Evolutionary conservation across 495 filamentous ascomycete species (phyloP), one percentile per base, ranked within the genome.

Genomic region (Amniculicola lignicola): DNA sequence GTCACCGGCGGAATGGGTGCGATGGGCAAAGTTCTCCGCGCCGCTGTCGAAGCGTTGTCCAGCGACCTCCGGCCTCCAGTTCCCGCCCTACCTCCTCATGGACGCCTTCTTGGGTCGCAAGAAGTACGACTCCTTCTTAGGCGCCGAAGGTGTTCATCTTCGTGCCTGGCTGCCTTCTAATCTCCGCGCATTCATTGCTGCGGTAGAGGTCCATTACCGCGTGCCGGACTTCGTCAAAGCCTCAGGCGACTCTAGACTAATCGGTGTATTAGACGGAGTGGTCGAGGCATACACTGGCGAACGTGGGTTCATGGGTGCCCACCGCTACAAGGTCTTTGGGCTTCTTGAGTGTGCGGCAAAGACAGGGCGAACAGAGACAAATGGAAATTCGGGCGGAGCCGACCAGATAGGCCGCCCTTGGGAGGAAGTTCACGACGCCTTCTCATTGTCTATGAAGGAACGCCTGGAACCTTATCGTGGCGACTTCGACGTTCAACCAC

Each of bases 371-470:
- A 74, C 74, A 11, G 76, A 78, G 57, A 78, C 75, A 7, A 79
- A 78, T 39, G 75, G 76, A 3, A 51, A 69, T 19, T 73, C 74
- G n/a, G 76, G 75, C 3, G 69, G 65, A 21, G 49, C 54, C 6
- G 75, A 77, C 50, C 54, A 55, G 0, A 61, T 66, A 22, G 69
- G 59, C 12, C 65, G 71, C 14, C 71, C 76, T 0, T 79, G 74
- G 75, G 75, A 78, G 60, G 70, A 75, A 45, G 75, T 74, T 0
- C 76, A 77, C 58, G 66, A 58, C 39, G 74, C 74, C 60, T 74
- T 78, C 54, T 78, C 74, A 0, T 74, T 76, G 46, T 70, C 75
- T 2, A 79, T 79, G 74, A 79, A 77, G 53, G 76, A 79, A 51
- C 72, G 75, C 12, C 70, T 78, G n/a, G 72, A 75, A 41, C 75